Base-by-base conservation (phyloP, 1,284 basidiomycete genomes). In the Fomitopsis schrenkii region DNA sequence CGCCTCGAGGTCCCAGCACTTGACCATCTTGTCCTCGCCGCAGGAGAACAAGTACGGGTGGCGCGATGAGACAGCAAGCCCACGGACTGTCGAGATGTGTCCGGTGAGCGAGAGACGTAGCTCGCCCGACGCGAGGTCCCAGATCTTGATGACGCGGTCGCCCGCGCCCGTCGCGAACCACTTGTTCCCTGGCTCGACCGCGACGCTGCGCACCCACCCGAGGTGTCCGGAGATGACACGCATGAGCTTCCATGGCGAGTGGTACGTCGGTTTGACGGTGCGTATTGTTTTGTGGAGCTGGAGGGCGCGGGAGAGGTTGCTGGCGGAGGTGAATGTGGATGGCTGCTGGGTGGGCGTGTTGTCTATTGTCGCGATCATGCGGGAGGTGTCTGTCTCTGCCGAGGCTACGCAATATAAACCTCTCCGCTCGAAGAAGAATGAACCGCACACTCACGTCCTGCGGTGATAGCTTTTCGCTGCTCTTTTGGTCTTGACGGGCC, bases 21-120 rank as follows among this genome's bases (percentile, higher is more conserved):
- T 99, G 52, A 99, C 96, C 94, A 97, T 97, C 93, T 98, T 98
- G 77, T 99, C 97, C 76, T 99, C 97, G 58, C 94, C 95, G 63
- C 93, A 95, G 7, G 95, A 97, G 75, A 99, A 99, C 30, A 99
- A 79, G 75, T 99, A 99, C 1, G 97, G 97, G 77, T 98, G 97
- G 61, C 97, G 80, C 8, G 90, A 79, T 1, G 94, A 96, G 22
- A 99, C 93, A 5, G 95, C 97, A 53, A 99, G 76, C 0, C 97
- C 97, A 46, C 97, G 85, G 26, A 99, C 95, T 1, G 97, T 97
- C 35, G 94, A 96, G 59, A 99, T 99, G 74, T 99, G 97, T 8
- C 97, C 97, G 3, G 97, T 99, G 67, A 99, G 79, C 48, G 93
- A 95, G 44, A 99, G 79, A 76, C 96, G 98, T 71, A 99, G 81